phyloP scores from a whole-genome alignment of 2,329 filamentous ascomycete genomes.

The Phialophora chinensis region DNA sequence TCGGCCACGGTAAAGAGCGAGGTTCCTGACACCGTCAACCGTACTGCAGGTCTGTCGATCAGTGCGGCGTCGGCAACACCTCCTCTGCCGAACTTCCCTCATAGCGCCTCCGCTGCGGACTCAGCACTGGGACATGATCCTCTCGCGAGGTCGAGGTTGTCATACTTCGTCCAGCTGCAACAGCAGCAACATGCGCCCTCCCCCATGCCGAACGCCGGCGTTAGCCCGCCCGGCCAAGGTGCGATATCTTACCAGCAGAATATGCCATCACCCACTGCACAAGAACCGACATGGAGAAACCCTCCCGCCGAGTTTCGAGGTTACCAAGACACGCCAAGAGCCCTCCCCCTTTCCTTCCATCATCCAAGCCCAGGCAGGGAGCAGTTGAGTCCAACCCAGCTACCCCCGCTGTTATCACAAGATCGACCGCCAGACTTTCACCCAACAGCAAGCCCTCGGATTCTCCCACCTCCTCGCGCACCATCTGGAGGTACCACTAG shows the following conservation, averaged over 20 bases:
- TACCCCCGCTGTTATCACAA: constrained; percentile 26
- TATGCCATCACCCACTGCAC: constrained; percentile 25
- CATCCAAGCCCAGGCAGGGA: constrained; percentile 16
- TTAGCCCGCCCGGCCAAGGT: constrained; percentile 6
- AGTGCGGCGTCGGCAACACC: constrained; percentile 28
- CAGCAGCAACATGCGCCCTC: constrained; percentile 15
- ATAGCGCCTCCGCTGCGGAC: constrained; percentile 18
- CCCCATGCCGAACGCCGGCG: constrained; percentile 6
- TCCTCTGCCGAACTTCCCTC: constrained; percentile 25
- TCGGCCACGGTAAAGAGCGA: constrained; percentile 35
- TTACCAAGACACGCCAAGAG: constrained; percentile 26
- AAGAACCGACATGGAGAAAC: constrained; percentile 31
- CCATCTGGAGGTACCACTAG: constrained; percentile 12
- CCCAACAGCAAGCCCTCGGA: constrained; percentile 23
- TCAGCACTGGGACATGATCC: constrained; percentile 23
- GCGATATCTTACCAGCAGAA: constrained; percentile 15
- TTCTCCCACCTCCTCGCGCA: constrained; percentile 29
- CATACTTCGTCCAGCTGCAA: constrained; percentile 27
- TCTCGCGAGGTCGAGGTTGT: constrained; percentile 23
- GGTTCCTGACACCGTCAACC: constrained; percentile 31
- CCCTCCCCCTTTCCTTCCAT: constrained; percentile 22
- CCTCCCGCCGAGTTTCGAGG: constrained; percentile 28
- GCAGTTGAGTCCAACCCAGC: constrained; percentile 22
- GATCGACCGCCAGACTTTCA: constrained; percentile 27
- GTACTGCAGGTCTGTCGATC: constrained; percentile 33